Conservation (phyloP, 1,139 yeast species). For the Hansenula lynferdii region DNA sequence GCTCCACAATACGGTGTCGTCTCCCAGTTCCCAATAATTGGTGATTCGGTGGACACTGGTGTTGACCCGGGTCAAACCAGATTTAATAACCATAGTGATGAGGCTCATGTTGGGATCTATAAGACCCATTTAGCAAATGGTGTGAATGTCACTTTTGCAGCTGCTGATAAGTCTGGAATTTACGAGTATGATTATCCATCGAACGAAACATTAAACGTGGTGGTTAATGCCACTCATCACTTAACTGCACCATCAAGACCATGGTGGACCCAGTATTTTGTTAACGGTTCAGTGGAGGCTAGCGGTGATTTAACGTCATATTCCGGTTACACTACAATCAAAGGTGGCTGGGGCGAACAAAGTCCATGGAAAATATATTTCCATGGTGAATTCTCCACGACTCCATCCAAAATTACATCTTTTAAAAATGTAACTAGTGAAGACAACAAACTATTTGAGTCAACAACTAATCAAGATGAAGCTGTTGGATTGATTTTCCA, state of each 20-base stretch:
- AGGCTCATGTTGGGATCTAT: conserved; percentile 27
- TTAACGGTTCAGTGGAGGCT: conserved; percentile 25
- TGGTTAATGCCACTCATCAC: conserved; percentile 30
- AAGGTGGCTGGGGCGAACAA: conserved; percentile 34
- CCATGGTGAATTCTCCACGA: conserved; percentile 27
- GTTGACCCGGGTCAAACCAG: conserved; percentile 17
- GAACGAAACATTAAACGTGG: conserved; percentile 13
- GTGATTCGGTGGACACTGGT: conserved; percentile 17
- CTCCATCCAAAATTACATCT: conserved; percentile 15
- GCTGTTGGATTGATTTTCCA: conserved; percentile 25
- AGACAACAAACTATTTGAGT: conserved; percentile 1
- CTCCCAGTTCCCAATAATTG: conserved; percentile 27
- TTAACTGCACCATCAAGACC: conserved; percentile 27
- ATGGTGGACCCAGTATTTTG: conserved; percentile 31
- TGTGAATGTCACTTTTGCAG: conserved; percentile 26
- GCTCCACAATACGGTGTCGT: conserved; percentile 34
- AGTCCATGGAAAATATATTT: conserved; percentile 28
- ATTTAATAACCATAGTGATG: conserved; percentile 15
- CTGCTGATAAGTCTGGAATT: conserved; percentile 28
- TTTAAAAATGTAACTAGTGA: conserved; percentile 11
- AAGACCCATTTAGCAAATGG: conserved; percentile 23
- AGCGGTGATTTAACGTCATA: conserved; percentile 21
- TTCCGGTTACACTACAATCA: conserved; percentile 25
- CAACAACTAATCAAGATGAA: conserved; percentile 15
- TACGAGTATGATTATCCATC: conserved; percentile 25